Percentiles rank a stretch among this genome's conserved stretches.
These are phyloP conservation scores for Ambrosia hybrid DNA, from an alignment of 140 eudicot species.

Conservation along the genomic window DNA sequence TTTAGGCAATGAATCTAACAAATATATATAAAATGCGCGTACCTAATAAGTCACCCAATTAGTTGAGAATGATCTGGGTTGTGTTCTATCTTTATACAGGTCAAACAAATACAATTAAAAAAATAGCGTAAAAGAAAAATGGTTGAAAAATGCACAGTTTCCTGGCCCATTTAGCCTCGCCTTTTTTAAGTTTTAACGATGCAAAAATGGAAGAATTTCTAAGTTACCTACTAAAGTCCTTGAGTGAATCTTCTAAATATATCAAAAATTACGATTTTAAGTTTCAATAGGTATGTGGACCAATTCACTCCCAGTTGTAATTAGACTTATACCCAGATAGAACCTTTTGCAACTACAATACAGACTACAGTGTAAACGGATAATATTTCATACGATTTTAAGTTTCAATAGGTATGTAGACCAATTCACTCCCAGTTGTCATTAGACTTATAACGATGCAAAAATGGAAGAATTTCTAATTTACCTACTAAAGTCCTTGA, in stretches of 20 bases:
- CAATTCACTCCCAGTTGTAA: no score
- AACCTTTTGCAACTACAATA: no score
- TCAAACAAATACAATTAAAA: background rate
- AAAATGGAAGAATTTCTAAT: no score
- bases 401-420: background rate
- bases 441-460: no score
- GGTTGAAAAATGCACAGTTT: background rate
- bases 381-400: no score
- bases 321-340: no score
- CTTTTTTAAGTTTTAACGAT: background rate
- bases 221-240: background rate
- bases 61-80: background rate
- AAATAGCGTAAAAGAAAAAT: background rate
- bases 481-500: background rate
- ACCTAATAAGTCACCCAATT: background rate
- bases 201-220: background rate
- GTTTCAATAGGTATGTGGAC: background rate
- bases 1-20: background rate
- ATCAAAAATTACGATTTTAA: background rate
- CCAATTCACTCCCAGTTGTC: no score
- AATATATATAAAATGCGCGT: no score
- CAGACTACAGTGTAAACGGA: no score
- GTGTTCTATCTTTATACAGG: background rate
- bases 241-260: slow-evolving; percentile 4
- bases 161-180: background rate